A percentile compares a stretch with the other conserved stretches of the same genome.
Evolutionary conservation across 2,329 filamentous ascomycete species (phyloP).

Genomic region (Fusarium armeniacum): DNA sequence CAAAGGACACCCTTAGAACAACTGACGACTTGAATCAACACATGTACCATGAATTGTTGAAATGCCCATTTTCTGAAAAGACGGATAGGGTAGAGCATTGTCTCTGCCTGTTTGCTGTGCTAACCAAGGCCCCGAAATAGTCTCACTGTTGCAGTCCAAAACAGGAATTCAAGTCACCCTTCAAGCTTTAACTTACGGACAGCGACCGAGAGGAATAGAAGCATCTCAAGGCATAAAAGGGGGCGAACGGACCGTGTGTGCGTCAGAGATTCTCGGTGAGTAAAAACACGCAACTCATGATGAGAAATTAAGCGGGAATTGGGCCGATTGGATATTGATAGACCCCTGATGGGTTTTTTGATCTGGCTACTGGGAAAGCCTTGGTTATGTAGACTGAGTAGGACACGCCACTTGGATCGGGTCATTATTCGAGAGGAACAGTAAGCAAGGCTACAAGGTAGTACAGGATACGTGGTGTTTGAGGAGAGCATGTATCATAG

Average conservation of each 20-base stretch:
- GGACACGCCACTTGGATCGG: constrained; percentile 44
- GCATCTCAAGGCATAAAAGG: constrained; percentile 29
- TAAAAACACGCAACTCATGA: constrained; percentile 23
- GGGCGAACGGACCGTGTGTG: constrained; percentile 37
- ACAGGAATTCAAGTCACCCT: background rate
- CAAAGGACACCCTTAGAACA: constrained; percentile 41
- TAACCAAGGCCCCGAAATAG: background rate
- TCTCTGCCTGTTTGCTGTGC: background rate
- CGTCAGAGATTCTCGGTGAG: constrained; percentile 41
- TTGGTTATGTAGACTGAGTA: constrained; percentile 19
- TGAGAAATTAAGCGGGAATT: constrained; percentile 20
- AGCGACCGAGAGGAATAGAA: background rate
- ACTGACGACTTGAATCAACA: background rate
- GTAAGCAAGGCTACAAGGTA: background rate
- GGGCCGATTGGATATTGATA: constrained; percentile 37
- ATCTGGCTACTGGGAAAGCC: constrained; percentile 10
- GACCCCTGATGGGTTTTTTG: constrained; percentile 3
- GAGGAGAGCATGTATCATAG: constrained; percentile 5
- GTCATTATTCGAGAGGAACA: constrained; percentile 46
- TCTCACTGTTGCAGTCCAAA: background rate
- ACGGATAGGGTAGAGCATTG: background rate
- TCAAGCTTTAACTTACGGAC: background rate
- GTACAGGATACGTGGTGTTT: constrained; percentile 10
- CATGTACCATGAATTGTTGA: background rate
- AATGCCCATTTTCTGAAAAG: constrained; percentile 42